phyloP scores from a whole-genome alignment of 371 early-diverging fungal genomes.

The Encephalitozoon hellem region DNA sequence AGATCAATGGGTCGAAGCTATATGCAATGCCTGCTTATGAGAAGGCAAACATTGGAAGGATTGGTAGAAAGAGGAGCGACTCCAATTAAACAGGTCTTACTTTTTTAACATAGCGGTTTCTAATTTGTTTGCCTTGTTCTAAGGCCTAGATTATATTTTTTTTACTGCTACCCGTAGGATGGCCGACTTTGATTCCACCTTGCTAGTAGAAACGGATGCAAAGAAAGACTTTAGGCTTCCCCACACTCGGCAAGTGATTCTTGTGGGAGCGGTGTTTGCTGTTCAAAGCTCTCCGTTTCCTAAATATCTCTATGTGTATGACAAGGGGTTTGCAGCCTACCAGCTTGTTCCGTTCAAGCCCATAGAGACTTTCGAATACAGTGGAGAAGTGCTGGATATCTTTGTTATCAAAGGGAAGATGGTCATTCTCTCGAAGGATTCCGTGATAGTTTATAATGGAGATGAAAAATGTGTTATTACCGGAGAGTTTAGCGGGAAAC shows the following conservation, averaged over 20 bases:
- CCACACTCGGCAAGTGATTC: neutral
- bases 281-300: neutral
- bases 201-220: conserved; percentile 1
- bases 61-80: neutral
- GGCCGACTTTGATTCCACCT: neutral
- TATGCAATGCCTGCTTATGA: conserved; percentile 17
- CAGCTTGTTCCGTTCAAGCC: neutral
- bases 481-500: neutral
- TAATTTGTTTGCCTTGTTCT: neutral
- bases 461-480: neutral
- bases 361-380: neutral
- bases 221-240: neutral
- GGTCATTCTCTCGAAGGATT: neutral
- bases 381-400: neutral
- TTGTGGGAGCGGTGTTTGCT: neutral
- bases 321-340: neutral
- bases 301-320: neutral
- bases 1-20: conserved; percentile 1
- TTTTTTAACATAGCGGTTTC: neutral
- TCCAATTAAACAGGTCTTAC: neutral
- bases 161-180: neutral
- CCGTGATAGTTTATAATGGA: neutral
- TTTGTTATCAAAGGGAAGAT: neutral
- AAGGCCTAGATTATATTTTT: neutral
- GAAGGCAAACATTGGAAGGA: neutral